Conservation (phyloP, 305 asterid genomes). For the Fraxinus paxiana region DNA sequence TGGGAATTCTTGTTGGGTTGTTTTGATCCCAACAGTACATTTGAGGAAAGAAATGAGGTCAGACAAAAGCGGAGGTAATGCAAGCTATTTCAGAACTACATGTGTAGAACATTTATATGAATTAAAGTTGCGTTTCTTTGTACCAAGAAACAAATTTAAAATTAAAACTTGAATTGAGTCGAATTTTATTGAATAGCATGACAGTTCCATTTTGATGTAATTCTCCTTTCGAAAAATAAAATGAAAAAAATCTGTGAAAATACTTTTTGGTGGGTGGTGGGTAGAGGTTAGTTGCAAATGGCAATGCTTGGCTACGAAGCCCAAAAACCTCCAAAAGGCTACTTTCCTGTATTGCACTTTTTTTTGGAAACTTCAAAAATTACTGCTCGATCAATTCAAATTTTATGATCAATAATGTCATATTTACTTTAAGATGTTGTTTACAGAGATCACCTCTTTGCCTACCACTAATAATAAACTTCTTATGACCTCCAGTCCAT, state of each 20-base stretch:
- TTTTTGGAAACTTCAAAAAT: background rate
- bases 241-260: background rate
- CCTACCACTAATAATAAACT: background rate
- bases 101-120: slow-evolving; percentile 4
- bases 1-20: slow-evolving; percentile 97
- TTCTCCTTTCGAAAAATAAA: background rate
- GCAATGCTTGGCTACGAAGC: background rate
- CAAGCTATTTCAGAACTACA: slow-evolving; percentile 21
- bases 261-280: background rate
- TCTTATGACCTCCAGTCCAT: background rate
- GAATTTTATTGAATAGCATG: background rate
- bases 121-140: background rate
- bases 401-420: background rate
- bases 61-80: slow-evolving; percentile 66
- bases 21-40: slow-evolving; percentile 79
- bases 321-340: background rate
- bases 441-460: background rate
- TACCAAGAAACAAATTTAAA: background rate
- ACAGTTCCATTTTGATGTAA: background rate
- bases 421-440: background rate
- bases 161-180: slow-evolving; percentile 2
- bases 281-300: background rate
- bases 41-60: slow-evolving; percentile 62
- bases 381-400: background rate
- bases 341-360: background rate